Evolutionary conservation across 1,284 basidiomycete genomes (phyloP).

Genomic region (Cryptococcus hybrid): DNA sequence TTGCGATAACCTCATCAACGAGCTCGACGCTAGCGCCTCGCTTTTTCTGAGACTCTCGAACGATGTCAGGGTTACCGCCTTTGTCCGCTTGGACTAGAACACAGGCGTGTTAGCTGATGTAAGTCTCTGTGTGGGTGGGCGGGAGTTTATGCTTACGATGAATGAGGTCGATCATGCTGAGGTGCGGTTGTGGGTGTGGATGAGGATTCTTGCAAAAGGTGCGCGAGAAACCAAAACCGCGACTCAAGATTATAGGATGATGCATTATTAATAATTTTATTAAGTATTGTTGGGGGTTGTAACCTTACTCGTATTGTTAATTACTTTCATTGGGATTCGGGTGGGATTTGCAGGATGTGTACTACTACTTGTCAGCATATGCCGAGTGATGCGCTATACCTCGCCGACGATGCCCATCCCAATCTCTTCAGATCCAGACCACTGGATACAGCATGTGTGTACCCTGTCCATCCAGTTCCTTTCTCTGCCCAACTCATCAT

Average conservation of each 20-base stretch:
- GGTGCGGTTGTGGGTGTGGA: too few relatives aligned
- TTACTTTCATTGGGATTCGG: too few relatives aligned
- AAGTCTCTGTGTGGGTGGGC: neutral
- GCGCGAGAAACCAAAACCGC: too few relatives aligned
- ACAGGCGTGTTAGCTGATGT: neutral
- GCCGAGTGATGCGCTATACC: neutral
- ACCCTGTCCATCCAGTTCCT: neutral
- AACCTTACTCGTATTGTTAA: too few relatives aligned
- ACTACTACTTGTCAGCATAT: too few relatives aligned
- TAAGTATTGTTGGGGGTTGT: too few relatives aligned
- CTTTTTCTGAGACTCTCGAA: constrained; percentile 89
- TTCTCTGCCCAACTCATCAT: neutral
- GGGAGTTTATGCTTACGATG: constrained; percentile 34
- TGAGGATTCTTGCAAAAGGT: too few relatives aligned
- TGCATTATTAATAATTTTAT: too few relatives aligned
- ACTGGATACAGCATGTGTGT: constrained; percentile 43
- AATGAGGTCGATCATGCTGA: constrained; percentile 47
- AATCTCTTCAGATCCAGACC: constrained; percentile 39
- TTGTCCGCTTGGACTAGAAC: constrained; percentile 58
- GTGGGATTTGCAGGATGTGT: too few relatives aligned
- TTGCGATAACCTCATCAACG: constrained; percentile 88
- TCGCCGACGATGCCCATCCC: constrained; percentile 13
- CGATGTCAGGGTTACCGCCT: constrained; percentile 91
- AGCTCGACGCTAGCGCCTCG: constrained; percentile 83
- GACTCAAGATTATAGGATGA: too few relatives aligned